Percentiles rank a stretch among this genome's conserved stretches.
Evolutionary conservation across 352 stramenopile species (phyloP).

Genomic region (Pythium aquatile): DNA sequence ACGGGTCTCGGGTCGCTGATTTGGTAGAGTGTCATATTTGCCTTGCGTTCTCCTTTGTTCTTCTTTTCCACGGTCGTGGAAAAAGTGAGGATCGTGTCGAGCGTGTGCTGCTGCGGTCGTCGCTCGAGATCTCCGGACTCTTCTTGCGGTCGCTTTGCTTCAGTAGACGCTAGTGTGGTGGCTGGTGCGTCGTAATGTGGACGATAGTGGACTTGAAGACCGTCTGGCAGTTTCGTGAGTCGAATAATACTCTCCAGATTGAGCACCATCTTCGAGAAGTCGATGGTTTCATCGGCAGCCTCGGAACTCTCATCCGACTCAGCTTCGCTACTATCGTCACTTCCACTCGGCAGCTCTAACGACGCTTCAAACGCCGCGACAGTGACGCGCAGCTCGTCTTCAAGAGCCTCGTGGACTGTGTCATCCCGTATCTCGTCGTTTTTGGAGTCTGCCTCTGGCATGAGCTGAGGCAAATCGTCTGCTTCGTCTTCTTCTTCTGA

Average conservation of each 20-base stretch:
- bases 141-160: not conserved
- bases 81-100: conserved; percentile 60
- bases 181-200: conserved; percentile 64
- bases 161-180: conserved; percentile 13
- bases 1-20: conserved; percentile 2
- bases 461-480: not conserved
- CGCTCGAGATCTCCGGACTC: not conserved
- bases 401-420: not conserved
- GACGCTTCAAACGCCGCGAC: conserved; percentile 11
- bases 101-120: conserved; percentile 6
- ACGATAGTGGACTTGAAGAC: conserved; percentile 79
- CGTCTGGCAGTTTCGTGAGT: conserved; percentile 72
- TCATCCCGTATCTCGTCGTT: conserved; percentile 26
- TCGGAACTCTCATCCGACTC: conserved; percentile 41
- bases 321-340: conserved; percentile 37
- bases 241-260: conserved; percentile 86
- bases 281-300: conserved; percentile 30
- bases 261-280: conserved; percentile 60
- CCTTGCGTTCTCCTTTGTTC: conserved; percentile 15
- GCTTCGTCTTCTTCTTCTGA: conserved; percentile 14
- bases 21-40: not conserved
- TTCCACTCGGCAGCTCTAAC: conserved; percentile 22
- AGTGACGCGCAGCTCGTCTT: not conserved
- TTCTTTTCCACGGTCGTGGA: conserved; percentile 32
- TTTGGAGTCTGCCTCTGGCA: conserved; percentile 22